These are phyloP conservation scores for Nakazawaea ishiwadae DNA, from an alignment of 805 yeast genomes.

Conservation along the genomic window DNA sequence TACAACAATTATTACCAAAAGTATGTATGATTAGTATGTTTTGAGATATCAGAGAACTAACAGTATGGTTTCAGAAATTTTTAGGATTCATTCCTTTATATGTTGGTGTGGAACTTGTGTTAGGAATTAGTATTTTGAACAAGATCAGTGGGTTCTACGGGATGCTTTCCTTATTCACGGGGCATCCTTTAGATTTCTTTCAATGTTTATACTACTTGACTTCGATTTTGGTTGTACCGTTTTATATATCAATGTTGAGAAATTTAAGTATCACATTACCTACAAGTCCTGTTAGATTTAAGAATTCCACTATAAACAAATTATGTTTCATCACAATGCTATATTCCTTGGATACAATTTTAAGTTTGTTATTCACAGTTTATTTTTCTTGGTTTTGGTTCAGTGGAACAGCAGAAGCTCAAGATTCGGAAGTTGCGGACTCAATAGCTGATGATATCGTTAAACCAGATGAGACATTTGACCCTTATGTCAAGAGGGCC, in stretches of 20 bases:
- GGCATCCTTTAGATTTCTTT: constrained; percentile 76
- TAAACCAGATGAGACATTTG: not conserved
- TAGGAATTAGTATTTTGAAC: constrained; percentile 74
- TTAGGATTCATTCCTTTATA: constrained; percentile 73
- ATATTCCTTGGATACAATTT: constrained; percentile 62
- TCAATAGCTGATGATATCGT: constrained; percentile 1
- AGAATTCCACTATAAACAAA: constrained; percentile 52
- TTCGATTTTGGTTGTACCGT: constrained; percentile 58
- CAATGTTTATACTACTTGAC: constrained; percentile 79
- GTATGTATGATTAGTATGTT: constrained; percentile 6
- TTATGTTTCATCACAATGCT: constrained; percentile 59
- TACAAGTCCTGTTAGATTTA: constrained; percentile 13
- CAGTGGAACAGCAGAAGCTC: constrained; percentile 21
- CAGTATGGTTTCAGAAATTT: no score
- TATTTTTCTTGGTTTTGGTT: constrained; percentile 81
- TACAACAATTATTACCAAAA: constrained; percentile 10
- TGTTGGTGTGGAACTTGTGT: constrained; percentile 79
- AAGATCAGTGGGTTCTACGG: constrained; percentile 91
- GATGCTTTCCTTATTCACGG: constrained; percentile 77
- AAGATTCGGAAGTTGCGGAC: constrained; percentile 25
- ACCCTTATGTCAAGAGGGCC: constrained; percentile 6
- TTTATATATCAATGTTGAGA: constrained; percentile 56
- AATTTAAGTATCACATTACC: constrained; percentile 30
- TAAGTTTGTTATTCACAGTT: constrained; percentile 64
- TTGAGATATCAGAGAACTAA: no score